Evolutionary conservation across 805 yeast species (phyloP), one percentile per base, ranked within the genome.

Genomic region (Kodamaea kakaduensis): DNA sequence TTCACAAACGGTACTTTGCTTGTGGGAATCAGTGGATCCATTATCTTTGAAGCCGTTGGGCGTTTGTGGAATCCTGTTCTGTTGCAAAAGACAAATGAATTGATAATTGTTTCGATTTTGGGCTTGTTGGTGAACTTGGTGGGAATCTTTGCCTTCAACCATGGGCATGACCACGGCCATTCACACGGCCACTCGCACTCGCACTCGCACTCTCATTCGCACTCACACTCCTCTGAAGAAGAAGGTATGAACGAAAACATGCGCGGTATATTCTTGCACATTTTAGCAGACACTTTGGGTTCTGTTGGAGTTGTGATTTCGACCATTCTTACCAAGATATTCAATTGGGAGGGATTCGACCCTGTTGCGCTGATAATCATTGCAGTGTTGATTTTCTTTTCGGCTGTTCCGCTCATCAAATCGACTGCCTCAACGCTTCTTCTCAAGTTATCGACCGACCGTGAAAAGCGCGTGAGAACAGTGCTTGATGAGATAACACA

Each of bases 231-330:
- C 3, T 21, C 41, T 3, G 35, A 34, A 1, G 32, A 32, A 4
- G 31, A 32, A 40, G 47, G 12, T 61, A 60, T 24, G n/a, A 71
- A 69, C 43, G 79, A 75, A 46, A 90, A 90, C 56, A 84, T 90
- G 94, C 79, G 82, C 39, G 99, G 99, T 9, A 86, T 93, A 4
- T 93, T 93, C 51, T 64, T 93, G 29, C 99, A 93, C 49, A 84
- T 93, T 19, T 55, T 93, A 29, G 99, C 99, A 0, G 99, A 93
- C 51, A 89, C 97, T 0, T 64, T 93, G 25, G 99, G 99, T 0
- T 90, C 97, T 0, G 95, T 89, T 0, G 97, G 97, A 5, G 99
- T 94, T 12, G 89, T 93, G n/a, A 58, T 87, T 1, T 88, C 97
- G 0, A 90, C 98, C 0, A 36, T 87, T 4, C 61, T 93, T 25